A percentile compares a stretch with the other conserved stretches of the same genome.
These are phyloP conservation scores for Flueggea neowawraea DNA, from an alignment of 441 rosid species.

Conservation along the genomic window DNA sequence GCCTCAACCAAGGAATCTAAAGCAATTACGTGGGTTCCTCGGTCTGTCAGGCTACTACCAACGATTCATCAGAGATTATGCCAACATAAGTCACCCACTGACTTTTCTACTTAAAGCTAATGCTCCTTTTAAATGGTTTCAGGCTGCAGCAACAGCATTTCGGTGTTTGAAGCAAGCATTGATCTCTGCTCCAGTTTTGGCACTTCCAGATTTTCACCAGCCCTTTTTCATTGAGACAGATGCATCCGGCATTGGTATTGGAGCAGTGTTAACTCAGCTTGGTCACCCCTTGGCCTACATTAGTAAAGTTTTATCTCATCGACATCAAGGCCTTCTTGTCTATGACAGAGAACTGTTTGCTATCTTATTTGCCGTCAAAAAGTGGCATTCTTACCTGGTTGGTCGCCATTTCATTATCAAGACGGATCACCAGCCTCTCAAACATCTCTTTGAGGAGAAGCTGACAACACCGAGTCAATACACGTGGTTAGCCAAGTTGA, in stretches of 20 bases:
- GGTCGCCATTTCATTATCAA: neutral
- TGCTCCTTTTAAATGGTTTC: neutral
- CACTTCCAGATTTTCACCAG: neutral
- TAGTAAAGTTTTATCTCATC: neutral
- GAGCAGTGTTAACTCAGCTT: too few relatives aligned
- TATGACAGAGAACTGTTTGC: conserved; percentile 6
- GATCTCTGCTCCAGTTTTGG: neutral
- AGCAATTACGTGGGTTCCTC: neutral
- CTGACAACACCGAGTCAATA: neutral
- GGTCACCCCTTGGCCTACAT: neutral
- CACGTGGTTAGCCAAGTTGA: neutral
- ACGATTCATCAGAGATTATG: neutral
- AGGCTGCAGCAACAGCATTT: neutral
- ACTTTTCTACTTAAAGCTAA: neutral
- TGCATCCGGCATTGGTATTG: neutral
- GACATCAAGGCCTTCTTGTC: neutral
- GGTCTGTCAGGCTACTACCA: neutral
- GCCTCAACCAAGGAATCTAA: neutral
- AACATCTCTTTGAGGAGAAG: neutral
- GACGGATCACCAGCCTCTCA: conserved; percentile 2
- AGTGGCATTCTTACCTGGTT: neutral
- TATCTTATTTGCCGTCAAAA: neutral
- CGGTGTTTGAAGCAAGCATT: neutral
- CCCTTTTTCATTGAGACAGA: neutral
- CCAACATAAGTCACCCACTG: neutral